A percentile compares a stretch with the other conserved stretches of the same genome.
phyloP scores from a whole-genome alignment of 1,284 basidiomycete genomes.

The Agaricales sp. region DNA sequence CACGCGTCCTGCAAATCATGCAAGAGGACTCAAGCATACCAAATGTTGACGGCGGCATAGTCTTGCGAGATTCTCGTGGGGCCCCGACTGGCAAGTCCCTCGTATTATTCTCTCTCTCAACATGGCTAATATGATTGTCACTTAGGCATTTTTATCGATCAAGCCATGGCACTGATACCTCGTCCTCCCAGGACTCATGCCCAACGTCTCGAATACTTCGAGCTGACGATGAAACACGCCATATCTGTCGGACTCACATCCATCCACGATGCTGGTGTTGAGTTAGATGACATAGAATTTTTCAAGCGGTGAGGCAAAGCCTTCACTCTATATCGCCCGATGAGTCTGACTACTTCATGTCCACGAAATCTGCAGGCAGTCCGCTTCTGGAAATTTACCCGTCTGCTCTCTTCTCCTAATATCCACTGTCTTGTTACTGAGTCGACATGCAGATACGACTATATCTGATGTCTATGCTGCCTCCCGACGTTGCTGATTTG shows the following conservation, averaged over 20 bases:
- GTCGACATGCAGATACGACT: constrained; percentile 44
- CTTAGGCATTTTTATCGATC: constrained; percentile 61
- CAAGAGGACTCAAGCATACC: constrained; percentile 18
- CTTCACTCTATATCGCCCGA: constrained; percentile 12
- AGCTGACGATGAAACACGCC: constrained; percentile 57
- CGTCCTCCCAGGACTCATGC: constrained; percentile 51
- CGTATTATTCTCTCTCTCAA: constrained; percentile 31
- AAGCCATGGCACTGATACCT: constrained; percentile 61
- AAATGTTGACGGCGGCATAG: constrained; percentile 9
- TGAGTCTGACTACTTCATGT: constrained; percentile 4
- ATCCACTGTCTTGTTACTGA: neutral
- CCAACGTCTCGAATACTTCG: constrained; percentile 50
- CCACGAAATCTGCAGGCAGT: constrained; percentile 30
- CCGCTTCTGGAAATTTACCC: constrained; percentile 51
- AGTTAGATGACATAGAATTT: constrained; percentile 46
- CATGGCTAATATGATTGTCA: neutral
- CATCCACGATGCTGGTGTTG: constrained; percentile 72
- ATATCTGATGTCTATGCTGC: constrained; percentile 64
- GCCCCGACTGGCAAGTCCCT: constrained; percentile 37
- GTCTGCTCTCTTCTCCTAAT: constrained; percentile 25
- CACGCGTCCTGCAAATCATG: constrained; percentile 4
- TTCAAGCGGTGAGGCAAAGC: constrained; percentile 64
- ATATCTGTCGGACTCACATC: constrained; percentile 69
- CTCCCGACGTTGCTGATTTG: constrained; percentile 24
- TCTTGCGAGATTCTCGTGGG: constrained; percentile 28